These are phyloP conservation scores for Amaranthus hypochondriacus DNA, from an alignment of 148 eudicot genomes.

Conservation along the genomic window DNA sequence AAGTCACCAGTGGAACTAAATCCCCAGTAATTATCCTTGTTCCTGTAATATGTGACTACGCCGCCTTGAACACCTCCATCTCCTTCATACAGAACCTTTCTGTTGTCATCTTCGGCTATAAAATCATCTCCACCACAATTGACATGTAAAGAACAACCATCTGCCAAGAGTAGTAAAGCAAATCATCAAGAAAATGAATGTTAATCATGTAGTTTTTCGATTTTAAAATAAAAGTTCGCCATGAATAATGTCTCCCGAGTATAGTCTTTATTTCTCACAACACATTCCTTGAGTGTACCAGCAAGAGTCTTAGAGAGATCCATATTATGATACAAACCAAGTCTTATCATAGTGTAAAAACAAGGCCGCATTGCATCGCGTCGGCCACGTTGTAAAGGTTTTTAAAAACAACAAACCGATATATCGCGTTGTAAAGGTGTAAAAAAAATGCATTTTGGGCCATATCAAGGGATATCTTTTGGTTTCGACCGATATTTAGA, in stretches of 20 bases:
- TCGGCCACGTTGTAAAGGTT: no score
- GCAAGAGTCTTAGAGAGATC: no score
- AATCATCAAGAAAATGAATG: background rate
- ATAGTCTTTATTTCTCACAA: background rate
- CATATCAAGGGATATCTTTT: no score
- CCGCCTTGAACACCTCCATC: slow-evolving; percentile 53
- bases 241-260: background rate
- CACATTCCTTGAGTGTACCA: background rate
- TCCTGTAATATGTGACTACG: slow-evolving; percentile 38
- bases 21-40: slow-evolving; percentile 41
- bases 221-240: background rate
- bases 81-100: slow-evolving; percentile 52
- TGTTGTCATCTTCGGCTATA: slow-evolving; percentile 24
- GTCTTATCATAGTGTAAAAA: no score
- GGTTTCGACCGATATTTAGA: no score
- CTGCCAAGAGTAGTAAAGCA: slow-evolving; percentile 30
- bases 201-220: background rate
- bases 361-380: no score
- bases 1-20: slow-evolving; percentile 74
- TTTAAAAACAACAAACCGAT: no score
- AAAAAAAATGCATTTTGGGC: no score
- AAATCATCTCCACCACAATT: slow-evolving; percentile 67
- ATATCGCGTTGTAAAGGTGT: no score
- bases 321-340: no score
- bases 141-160: slow-evolving; percentile 61